These are phyloP conservation scores for Rosa multiflora DNA, from an alignment of 306 rosid genomes.

Conservation along the genomic window DNA sequence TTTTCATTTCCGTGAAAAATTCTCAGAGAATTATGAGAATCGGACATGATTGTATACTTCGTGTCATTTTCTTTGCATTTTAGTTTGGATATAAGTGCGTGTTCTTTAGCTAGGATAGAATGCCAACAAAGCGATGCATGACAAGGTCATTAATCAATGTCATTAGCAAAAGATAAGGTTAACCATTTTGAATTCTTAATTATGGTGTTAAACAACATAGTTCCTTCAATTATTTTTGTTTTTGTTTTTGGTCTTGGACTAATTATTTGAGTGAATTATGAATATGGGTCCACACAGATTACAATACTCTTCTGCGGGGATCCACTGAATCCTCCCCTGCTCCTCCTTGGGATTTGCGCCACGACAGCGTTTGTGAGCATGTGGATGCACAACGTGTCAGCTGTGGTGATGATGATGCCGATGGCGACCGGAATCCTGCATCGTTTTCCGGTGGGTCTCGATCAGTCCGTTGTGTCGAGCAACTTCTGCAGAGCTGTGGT, in stretches of 20 bases:
- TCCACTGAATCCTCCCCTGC: slow-evolving; percentile 59
- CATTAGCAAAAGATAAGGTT: background rate
- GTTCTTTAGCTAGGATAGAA: background rate
- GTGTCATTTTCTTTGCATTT: background rate
- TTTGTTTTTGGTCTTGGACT: background rate
- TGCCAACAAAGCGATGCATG: background rate
- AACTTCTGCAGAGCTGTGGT: slow-evolving; percentile 84
- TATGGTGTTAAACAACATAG: background rate
- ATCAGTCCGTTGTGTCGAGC: slow-evolving; percentile 38
- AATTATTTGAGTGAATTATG: background rate
- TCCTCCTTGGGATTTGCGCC: slow-evolving; percentile 66
- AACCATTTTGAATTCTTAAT: background rate
- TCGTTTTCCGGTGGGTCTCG: slow-evolving; percentile 43
- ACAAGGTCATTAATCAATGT: background rate
- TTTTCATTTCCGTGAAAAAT: too few species aligned
- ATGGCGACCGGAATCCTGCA: slow-evolving; percentile 81
- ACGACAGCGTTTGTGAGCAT: slow-evolving; percentile 82
- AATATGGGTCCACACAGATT: slow-evolving; percentile 40
- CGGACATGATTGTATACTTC: background rate
- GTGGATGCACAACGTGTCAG: slow-evolving; percentile 96
- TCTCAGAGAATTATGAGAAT: background rate
- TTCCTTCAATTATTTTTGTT: background rate
- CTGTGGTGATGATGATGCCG: slow-evolving; percentile 92
- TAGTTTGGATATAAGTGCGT: too few species aligned
- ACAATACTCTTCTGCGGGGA: slow-evolving; percentile 70